Evolutionary conservation across 306 rosid genomes (phyloP).

Genomic region (Cucurbita argyrosperma): DNA sequence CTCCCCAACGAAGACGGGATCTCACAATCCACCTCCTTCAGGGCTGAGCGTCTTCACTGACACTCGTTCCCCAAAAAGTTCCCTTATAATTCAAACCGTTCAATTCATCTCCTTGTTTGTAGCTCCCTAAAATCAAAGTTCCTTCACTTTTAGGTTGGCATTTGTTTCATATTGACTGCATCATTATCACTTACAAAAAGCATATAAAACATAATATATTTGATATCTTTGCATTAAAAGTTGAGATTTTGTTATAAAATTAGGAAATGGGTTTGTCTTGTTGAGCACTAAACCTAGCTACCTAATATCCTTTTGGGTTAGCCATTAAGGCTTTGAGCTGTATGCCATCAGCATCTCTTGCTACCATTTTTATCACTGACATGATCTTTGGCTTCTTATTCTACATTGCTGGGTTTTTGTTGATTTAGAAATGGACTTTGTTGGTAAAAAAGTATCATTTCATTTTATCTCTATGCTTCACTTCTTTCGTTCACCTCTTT

Average conservation of each 20-base stretch:
- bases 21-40: no score
- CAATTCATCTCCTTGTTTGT: background rate
- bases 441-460: background rate
- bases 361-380: background rate
- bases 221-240: background rate
- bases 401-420: background rate
- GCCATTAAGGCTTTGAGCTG: background rate
- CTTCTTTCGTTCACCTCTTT: background rate
- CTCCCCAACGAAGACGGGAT: no score
- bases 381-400: background rate
- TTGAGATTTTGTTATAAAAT: background rate
- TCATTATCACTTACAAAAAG: background rate
- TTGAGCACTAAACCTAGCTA: background rate
- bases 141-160: background rate
- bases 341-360: background rate
- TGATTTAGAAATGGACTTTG: background rate
- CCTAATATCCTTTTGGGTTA: background rate
- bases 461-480: background rate
- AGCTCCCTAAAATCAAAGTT: background rate
- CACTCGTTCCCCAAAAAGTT: no score
- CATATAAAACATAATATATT: background rate
- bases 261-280: background rate
- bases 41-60: no score
- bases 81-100: background rate
- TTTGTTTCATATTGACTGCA: background rate